phyloP scores from a whole-genome alignment of 257 asterid genomes.

The Knoxia roxburghii region DNA sequence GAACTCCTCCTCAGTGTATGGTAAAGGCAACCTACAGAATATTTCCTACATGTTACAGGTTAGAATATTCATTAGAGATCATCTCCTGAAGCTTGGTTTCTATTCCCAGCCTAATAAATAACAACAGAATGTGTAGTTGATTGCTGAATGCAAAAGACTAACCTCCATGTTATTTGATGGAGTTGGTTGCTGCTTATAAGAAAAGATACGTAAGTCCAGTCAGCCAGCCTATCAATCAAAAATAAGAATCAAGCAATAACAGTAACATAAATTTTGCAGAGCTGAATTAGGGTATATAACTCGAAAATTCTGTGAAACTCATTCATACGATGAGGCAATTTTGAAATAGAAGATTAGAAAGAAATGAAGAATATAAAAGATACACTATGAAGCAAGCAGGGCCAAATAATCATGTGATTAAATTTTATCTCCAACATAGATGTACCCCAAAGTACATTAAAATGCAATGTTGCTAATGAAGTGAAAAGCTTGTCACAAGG shows the following conservation, averaged over 20 bases:
- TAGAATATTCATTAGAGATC: background rate
- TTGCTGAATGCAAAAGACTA: constrained; percentile 21
- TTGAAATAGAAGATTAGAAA: background rate
- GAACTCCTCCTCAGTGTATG: constrained; percentile 63
- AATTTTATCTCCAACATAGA: background rate
- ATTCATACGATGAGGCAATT: background rate
- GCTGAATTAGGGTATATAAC: background rate
- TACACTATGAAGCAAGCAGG: background rate
- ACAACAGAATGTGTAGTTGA: background rate
- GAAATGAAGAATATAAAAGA: background rate
- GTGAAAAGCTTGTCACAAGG: background rate
- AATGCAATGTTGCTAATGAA: background rate
- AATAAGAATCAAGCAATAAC: constrained; percentile 27
- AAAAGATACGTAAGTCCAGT: constrained; percentile 43
- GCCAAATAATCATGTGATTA: background rate
- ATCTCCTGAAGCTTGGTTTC: background rate
- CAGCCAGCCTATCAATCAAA: constrained; percentile 36
- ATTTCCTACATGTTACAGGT: constrained; percentile 44
- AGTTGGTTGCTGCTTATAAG: constrained; percentile 46
- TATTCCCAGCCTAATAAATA: background rate
- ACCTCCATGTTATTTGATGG: constrained; percentile 58
- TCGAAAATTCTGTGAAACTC: background rate
- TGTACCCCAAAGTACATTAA: background rate
- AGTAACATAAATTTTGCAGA: constrained; percentile 13
- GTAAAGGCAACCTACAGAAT: constrained; percentile 67